Evolutionary conservation across 2,329 filamentous ascomycete species (phyloP).

Genomic region (Orbilia javanica): DNA sequence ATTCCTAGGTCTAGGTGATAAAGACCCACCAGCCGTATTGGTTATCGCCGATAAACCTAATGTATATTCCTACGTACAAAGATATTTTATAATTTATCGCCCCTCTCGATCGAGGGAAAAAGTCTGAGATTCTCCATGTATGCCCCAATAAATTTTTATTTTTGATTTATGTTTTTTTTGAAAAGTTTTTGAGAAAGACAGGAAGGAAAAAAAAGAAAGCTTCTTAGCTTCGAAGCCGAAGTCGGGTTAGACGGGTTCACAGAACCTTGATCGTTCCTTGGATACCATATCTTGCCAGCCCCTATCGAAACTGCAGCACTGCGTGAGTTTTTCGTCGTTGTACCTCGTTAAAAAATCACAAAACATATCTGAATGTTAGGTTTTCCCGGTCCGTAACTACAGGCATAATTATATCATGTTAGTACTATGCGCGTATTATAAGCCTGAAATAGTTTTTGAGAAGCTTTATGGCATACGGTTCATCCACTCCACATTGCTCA

Average conservation of each 20-base stretch:
- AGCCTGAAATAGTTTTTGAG: neutral
- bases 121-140: too few relatives aligned
- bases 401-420: neutral
- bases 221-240: neutral
- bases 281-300: too few relatives aligned
- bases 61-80: neutral
- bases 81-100: too few relatives aligned
- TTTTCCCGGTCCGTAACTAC: constrained; percentile 72
- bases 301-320: too few relatives aligned
- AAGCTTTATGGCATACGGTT: constrained; percentile 50
- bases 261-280: neutral
- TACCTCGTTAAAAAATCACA: neutral
- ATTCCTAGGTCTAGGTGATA: too few relatives aligned
- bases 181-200: too few relatives aligned
- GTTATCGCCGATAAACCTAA: neutral
- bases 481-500: constrained; percentile 60
- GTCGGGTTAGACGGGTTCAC: neutral
- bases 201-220: too few relatives aligned
- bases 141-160: too few relatives aligned
- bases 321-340: too few relatives aligned
- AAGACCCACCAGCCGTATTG: too few relatives aligned
- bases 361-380: constrained; percentile 70
- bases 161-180: too few relatives aligned
- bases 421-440: neutral
- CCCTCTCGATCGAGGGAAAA: too few relatives aligned